Conservation (phyloP, 768 basidiomycete species). For the Kwoniella mangroviensis region DNA sequence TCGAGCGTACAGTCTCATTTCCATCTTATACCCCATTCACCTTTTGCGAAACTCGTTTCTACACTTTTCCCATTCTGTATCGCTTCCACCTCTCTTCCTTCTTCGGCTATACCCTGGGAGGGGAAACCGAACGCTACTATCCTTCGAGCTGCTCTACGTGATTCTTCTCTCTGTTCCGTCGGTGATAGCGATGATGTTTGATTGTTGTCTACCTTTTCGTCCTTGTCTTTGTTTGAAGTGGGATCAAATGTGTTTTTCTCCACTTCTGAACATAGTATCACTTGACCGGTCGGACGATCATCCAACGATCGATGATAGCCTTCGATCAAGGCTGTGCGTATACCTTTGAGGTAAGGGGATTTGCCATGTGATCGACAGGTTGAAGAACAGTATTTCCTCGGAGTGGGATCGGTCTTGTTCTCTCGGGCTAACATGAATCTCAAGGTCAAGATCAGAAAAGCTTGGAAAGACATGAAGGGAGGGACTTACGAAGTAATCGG, state of each 20-base stretch:
- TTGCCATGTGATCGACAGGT: slow-evolving; percentile 31
- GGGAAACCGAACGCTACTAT: slow-evolving; percentile 38
- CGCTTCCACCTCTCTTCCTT: slow-evolving; percentile 34
- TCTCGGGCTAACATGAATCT: slow-evolving; percentile 3
- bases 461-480: background rate
- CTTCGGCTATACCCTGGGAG: slow-evolving; percentile 31
- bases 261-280: slow-evolving; percentile 22
- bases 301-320: slow-evolving; percentile 21
- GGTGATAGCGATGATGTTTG: background rate
- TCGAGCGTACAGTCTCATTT: background rate
- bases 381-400: slow-evolving; percentile 42
- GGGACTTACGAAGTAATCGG: slow-evolving; percentile 15
- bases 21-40: slow-evolving; percentile 45
- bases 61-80: slow-evolving; percentile 39
- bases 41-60: slow-evolving; percentile 45
- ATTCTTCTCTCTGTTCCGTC: slow-evolving; percentile 33
- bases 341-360: background rate
- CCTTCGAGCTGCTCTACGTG: slow-evolving; percentile 35
- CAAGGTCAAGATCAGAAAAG: background rate
- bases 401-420: slow-evolving; percentile 23
- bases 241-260: slow-evolving; percentile 21
- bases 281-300: background rate
- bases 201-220: background rate
- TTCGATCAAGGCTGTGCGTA: slow-evolving; percentile 3
- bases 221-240: background rate